Conservation (phyloP, 2,329 filamentous ascomycete species). For the Leptoxyphium fumago region DNA sequence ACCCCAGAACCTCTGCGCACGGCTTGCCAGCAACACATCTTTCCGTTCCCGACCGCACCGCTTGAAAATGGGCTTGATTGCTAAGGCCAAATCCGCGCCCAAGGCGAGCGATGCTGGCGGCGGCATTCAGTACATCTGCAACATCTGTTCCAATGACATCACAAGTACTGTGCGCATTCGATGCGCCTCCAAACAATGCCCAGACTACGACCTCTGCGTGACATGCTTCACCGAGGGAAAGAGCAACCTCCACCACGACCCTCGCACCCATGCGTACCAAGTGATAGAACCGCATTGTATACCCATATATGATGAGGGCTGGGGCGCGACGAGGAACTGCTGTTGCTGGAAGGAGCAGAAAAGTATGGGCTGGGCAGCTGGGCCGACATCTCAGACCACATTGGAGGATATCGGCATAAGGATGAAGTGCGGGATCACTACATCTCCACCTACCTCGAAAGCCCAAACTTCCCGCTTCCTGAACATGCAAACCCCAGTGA, state of each 20-base stretch:
- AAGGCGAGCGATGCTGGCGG: constrained; percentile 17
- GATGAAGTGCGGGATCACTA: constrained; percentile 96
- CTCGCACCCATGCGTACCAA: constrained; percentile 70
- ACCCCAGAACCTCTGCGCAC: no score
- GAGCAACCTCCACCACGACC: constrained; percentile 69
- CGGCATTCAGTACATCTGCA: constrained; percentile 78
- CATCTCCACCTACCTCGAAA: constrained; percentile 72
- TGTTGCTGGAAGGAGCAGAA: constrained; percentile 84
- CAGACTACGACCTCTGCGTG: constrained; percentile 94
- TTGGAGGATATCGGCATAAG: constrained; percentile 84
- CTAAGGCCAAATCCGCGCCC: constrained; percentile 19
- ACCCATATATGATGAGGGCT: constrained; percentile 85
- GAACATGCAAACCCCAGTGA: constrained; percentile 73
- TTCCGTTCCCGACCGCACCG: neutral
- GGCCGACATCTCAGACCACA: constrained; percentile 96
- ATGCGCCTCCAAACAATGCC: constrained; percentile 69
- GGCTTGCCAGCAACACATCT: no score
- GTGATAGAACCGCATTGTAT: constrained; percentile 98
- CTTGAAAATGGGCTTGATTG: constrained; percentile 19
- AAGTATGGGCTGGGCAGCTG: constrained; percentile 93
- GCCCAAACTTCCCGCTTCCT: constrained; percentile 70
- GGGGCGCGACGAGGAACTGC: constrained; percentile 97
- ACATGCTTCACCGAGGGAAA: constrained; percentile 81
- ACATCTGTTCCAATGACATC: constrained; percentile 91
- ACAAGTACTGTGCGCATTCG: constrained; percentile 94